Conservation (phyloP, 2,329 filamentous ascomycete species). For the Hansfordia pulvinata region DNA sequence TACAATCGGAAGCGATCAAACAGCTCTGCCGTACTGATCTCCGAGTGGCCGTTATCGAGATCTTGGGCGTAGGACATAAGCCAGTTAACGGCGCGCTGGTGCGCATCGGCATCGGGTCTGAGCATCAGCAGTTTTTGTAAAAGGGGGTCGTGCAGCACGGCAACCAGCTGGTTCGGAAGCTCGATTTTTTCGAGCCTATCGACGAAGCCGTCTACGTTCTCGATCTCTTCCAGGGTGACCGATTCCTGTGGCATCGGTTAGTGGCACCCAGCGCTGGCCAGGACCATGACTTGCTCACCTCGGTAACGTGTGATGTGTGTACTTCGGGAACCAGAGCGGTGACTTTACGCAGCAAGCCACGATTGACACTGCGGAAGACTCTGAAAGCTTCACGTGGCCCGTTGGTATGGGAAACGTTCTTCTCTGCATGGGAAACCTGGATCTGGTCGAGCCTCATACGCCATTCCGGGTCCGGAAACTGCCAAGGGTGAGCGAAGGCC, state of each 20-base stretch:
- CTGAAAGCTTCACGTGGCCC: conserved; percentile 43
- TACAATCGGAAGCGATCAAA: conserved; percentile 43
- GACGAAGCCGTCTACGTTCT: conserved; percentile 56
- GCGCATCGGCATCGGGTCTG: conserved; percentile 37
- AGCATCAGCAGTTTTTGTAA: conserved; percentile 66
- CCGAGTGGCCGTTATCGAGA: conserved; percentile 34
- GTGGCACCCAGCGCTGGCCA: no score
- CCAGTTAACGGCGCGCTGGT: conserved; percentile 44
- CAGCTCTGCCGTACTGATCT: conserved; percentile 37
- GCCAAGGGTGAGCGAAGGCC: conserved; percentile 17
- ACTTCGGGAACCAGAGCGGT: conserved; percentile 53
- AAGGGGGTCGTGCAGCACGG: conserved; percentile 61
- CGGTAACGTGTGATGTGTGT: conserved; percentile 60
- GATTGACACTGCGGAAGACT: conserved; percentile 39
- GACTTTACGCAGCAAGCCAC: conserved; percentile 28
- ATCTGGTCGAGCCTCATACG: conserved; percentile 52
- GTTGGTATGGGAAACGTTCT: conserved; percentile 25
- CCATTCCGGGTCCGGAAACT: conserved; percentile 71
- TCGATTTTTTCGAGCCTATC: conserved; percentile 65
- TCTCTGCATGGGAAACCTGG: conserved; percentile 42
- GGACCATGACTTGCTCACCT: conserved; percentile 33
- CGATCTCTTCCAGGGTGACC: conserved; percentile 64
- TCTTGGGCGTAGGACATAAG: conserved; percentile 41
- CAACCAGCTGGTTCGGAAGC: conserved; percentile 68
- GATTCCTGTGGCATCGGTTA: conserved; percentile 33